Base-by-base conservation (phyloP, 2,329 filamentous ascomycete genomes). In the Penicillium brevicompactum region DNA sequence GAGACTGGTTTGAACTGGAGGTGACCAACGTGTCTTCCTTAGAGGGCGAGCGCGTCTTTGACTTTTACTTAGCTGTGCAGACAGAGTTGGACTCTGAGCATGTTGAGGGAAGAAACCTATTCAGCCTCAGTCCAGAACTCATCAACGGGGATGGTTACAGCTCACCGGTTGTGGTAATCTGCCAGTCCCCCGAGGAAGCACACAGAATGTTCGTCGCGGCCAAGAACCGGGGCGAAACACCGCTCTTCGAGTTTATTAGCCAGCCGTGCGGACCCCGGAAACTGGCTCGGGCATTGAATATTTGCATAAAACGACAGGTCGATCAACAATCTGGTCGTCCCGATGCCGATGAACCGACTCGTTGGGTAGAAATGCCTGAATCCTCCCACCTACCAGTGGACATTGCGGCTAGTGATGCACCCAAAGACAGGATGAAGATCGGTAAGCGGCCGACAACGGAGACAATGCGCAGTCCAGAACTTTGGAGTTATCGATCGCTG, bases 261-360 rank as follows among this genome's bases (percentile, higher is more conserved):
- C 2, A 66, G 14, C 73, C 74, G 3, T 74, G 69, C 44, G 74
- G 72, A 1, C 72, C 72, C 11, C 70, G 74, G 40, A 75, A 75
- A 48, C 60, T 76, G 30, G 43, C 18, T 24, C 24, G 24, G 24
- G 24, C 65, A 1, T 46, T 67, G 8, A 41, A 41, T 11, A 32
- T 55, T 10, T 62, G 61, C 40, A 53, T 62, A 24, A 53, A 55
- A 10, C 58, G 58, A 21, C 50, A 55, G n/a, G 46, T 37, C 8
- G 57, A 56, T 38, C 32, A 49, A 18, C 32, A 40, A 9, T 27
- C 42, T 31, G 42, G 22, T 4, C 42, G 22, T 2, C 5, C 18
- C 14, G 21, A 43, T 5, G 21, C 48, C 16, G 14, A 31, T n/a
- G 53, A 44, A 30, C 46, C 43, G 6, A 61, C 53, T 7, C 50